Evolutionary conservation across 208 protist genomes (phyloP).

Genomic region (Acanthamoeba castellanii): DNA sequence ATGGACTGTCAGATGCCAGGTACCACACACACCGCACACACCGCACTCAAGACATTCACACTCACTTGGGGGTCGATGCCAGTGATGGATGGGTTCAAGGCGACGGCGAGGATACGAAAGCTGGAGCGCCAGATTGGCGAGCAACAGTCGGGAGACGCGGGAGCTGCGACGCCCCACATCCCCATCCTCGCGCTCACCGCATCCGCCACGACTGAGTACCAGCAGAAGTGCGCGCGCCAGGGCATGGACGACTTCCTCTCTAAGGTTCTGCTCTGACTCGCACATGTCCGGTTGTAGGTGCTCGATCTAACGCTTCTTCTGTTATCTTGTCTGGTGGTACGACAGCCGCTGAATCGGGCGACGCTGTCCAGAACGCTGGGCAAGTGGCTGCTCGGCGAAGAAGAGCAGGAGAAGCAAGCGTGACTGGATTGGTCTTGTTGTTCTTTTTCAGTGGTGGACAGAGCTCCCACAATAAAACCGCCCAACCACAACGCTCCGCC

Average conservation of each 20-base stretch:
- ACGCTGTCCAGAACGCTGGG: not conserved
- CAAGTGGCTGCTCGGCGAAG: not conserved
- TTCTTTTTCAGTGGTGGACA: too few relatives aligned
- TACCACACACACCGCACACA: not conserved
- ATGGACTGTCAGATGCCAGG: conserved; percentile 69
- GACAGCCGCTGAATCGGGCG: not conserved
- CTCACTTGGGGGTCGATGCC: not conserved
- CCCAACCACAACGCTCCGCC: too few relatives aligned
- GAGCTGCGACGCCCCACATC: not conserved
- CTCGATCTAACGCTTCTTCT: not conserved
- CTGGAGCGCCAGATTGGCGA: conserved; percentile 64
- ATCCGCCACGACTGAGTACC: not conserved
- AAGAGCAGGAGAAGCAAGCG: not conserved
- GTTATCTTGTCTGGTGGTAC: too few relatives aligned
- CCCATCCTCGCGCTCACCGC: conserved; percentile 10
- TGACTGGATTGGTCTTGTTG: too few relatives aligned
- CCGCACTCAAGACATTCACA: not conserved
- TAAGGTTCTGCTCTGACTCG: not conserved
- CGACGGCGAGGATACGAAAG: conserved; percentile 31
- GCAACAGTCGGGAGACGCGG: not conserved
- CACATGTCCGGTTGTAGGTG: not conserved
- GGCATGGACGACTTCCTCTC: conserved; percentile 42
- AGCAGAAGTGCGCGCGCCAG: not conserved
- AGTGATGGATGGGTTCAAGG: conserved; percentile 73
- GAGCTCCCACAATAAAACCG: too few relatives aligned